Conservation (phyloP, 441 rosid genomes). For the Syzygium syzygioides region DNA sequence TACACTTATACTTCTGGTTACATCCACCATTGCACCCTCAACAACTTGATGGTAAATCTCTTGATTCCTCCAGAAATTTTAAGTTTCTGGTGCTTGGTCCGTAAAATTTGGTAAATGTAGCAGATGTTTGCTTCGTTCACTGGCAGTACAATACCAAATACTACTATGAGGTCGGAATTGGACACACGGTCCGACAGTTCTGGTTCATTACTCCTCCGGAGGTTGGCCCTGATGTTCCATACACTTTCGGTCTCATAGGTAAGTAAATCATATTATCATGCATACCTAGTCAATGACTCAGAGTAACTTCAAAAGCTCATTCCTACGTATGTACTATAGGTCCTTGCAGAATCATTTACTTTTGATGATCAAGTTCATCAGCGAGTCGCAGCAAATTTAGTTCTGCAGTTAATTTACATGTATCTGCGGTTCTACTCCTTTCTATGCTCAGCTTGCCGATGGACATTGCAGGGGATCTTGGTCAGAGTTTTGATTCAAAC, state of each 20-base stretch:
- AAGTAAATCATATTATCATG: neutral
- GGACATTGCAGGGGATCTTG: conserved; percentile 7
- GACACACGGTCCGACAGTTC: conserved; percentile 39
- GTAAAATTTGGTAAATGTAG: neutral
- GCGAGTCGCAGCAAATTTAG: neutral
- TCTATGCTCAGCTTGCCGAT: neutral
- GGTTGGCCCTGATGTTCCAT: conserved; percentile 74
- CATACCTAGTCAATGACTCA: neutral
- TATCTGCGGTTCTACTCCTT: neutral
- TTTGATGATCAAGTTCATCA: neutral
- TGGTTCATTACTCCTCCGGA: conserved; percentile 77
- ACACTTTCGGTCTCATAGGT: conserved; percentile 89
- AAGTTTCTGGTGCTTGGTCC: neutral
- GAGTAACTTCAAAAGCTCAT: neutral
- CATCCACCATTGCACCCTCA: conserved; percentile 71
- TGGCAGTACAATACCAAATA: conserved; percentile 60
- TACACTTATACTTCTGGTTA: conserved; percentile 67
- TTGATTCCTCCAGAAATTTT: neutral
- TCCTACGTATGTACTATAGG: neutral
- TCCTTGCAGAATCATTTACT: neutral
- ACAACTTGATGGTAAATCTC: conserved; percentile 49
- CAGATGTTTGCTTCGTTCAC: neutral
- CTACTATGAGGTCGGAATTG: conserved; percentile 57
- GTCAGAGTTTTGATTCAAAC: conserved; percentile 13
- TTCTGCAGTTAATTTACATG: neutral